Evolutionary conservation across 2,329 filamentous ascomycete genomes (phyloP).

Genomic region (Aspergillus flavus): DNA sequence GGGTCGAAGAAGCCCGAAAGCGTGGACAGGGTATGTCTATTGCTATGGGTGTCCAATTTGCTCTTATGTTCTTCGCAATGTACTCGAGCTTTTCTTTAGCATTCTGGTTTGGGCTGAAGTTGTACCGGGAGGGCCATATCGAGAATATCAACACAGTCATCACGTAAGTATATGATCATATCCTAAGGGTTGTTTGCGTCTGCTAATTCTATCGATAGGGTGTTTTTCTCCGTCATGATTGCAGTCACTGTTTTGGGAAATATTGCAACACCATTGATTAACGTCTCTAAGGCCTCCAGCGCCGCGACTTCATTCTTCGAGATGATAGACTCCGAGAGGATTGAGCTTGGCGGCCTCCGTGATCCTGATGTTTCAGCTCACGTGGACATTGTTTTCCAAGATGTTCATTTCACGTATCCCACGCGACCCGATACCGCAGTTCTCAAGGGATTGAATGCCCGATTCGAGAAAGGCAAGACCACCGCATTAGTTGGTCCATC

Average conservation of each 20-base stretch:
- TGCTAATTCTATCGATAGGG: slow-evolving; percentile 21
- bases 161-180: slow-evolving; percentile 26
- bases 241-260: slow-evolving; percentile 30
- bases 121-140: slow-evolving; percentile 38
- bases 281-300: slow-evolving; percentile 38
- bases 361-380: slow-evolving; percentile 54
- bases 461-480: slow-evolving; percentile 39
- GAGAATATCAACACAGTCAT: slow-evolving; percentile 39
- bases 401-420: slow-evolving; percentile 74
- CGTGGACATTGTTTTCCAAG: slow-evolving; percentile 61
- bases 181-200: neutral
- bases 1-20: slow-evolving; percentile 41
- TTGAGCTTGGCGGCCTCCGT: slow-evolving; percentile 42
- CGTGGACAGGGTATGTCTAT: slow-evolving; percentile 33
- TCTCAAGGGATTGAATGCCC: slow-evolving; percentile 37
- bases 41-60: slow-evolving; percentile 35
- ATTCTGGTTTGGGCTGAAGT: slow-evolving; percentile 42
- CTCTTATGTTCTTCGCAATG: slow-evolving; percentile 39
- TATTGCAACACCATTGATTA: slow-evolving; percentile 37
- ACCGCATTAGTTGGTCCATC: slow-evolving; percentile 51
- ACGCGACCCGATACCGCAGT: slow-evolving; percentile 41
- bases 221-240: slow-evolving; percentile 39
- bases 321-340: slow-evolving; percentile 32
- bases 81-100: slow-evolving; percentile 39
- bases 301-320: slow-evolving; percentile 36